A percentile compares a stretch with the other conserved stretches of the same genome.
phyloP scores from a whole-genome alignment of 768 basidiomycete genomes.

The Russula abietina region DNA sequence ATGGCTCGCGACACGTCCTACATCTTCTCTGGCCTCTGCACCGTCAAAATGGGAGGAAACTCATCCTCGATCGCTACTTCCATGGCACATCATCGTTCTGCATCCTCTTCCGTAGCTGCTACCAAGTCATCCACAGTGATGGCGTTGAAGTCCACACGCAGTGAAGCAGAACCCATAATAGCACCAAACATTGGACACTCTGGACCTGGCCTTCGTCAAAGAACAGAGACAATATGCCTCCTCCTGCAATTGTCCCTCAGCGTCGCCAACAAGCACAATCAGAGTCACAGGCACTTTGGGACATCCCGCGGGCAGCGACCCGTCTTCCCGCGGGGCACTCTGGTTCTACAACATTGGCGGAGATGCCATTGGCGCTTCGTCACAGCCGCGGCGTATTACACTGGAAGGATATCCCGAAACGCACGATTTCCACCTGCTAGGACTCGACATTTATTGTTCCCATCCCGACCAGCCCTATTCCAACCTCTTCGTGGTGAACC shows the following conservation, averaged over 20 bases:
- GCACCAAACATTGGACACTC: neutral
- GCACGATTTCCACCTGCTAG: conserved; percentile 70
- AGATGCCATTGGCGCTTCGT: conserved; percentile 3
- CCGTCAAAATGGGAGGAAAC: conserved; percentile 8
- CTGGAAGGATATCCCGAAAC: conserved; percentile 47
- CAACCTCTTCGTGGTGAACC: conserved; percentile 63
- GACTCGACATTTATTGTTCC: conserved; percentile 53
- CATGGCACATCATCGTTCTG: conserved; percentile 13
- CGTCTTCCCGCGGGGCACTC: conserved; percentile 51
- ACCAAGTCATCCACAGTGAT: neutral
- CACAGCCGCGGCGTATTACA: conserved; percentile 36
- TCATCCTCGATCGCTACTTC: conserved; percentile 20
- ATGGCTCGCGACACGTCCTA: conserved; percentile 38
- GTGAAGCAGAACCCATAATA: conserved; percentile 3
- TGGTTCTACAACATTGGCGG: conserved; percentile 44
- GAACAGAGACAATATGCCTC: conserved; percentile 15
- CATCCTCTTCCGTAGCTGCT: conserved; percentile 14
- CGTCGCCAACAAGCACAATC: conserved; percentile 1
- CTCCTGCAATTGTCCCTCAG: conserved; percentile 15
- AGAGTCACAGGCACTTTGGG: neutral
- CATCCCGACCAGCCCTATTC: conserved; percentile 39
- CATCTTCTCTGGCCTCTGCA: conserved; percentile 15
- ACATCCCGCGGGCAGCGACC: conserved; percentile 32
- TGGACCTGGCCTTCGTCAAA: neutral
- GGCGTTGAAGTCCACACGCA: conserved; percentile 1